These are phyloP conservation scores for Phialocephala subalpina DNA, from an alignment of 2,329 filamentous ascomycete species.

Conservation along the genomic window DNA sequence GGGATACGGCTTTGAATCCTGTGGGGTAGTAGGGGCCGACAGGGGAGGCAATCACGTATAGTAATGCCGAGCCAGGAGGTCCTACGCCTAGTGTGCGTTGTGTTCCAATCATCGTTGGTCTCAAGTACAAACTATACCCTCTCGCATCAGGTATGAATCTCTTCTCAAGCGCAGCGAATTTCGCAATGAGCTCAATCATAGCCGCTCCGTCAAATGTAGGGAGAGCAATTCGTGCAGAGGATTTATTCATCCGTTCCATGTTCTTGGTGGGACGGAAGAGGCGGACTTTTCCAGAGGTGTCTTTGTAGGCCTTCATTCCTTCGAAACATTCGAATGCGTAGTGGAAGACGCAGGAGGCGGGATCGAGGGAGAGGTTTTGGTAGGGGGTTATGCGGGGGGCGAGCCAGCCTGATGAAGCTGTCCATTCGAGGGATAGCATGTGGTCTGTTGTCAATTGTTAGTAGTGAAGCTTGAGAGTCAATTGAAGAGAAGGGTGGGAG, in stretches of 20 bases:
- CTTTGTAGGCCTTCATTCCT: conserved; percentile 99
- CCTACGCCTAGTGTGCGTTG: conserved; percentile 93
- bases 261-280: conserved; percentile 96
- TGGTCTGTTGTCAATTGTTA: conserved; percentile 69
- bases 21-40: conserved; percentile 98
- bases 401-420: conserved; percentile 76
- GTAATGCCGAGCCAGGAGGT: conserved; percentile 87
- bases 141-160: conserved; percentile 87
- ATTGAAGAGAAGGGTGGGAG: not conserved
- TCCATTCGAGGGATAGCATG: conserved; percentile 97
- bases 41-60: conserved; percentile 95
- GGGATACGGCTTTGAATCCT: conserved; percentile 94
- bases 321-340: conserved; percentile 99
- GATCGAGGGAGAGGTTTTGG: conserved; percentile 96
- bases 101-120: conserved; percentile 96
- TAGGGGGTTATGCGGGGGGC: conserved; percentile 87
- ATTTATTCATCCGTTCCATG: conserved; percentile 94
- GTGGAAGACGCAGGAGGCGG: conserved; percentile 96
- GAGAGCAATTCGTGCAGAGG: conserved; percentile 87
- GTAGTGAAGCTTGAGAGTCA: not conserved
- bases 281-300: conserved; percentile 77
- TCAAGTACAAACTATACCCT: conserved; percentile 94
- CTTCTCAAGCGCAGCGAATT: conserved; percentile 81
- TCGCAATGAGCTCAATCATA: conserved; percentile 82
- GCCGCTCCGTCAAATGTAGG: conserved; percentile 81